These are phyloP conservation scores for Tetrastigma voinierianum DNA, from an alignment of 164 flowering plant genomes.

Conservation along the genomic window DNA sequence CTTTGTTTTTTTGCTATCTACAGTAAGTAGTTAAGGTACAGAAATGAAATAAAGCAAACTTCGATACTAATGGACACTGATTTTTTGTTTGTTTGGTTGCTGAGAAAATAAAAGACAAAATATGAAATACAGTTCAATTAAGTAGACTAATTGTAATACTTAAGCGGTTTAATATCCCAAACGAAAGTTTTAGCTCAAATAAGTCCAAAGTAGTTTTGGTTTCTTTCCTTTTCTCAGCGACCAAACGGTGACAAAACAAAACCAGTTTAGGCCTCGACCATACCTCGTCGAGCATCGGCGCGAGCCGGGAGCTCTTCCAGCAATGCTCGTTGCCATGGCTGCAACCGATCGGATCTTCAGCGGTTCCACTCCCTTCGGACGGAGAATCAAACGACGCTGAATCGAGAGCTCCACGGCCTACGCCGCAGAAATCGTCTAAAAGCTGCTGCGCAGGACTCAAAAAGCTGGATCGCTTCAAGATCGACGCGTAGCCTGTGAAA, in stretches of 20 bases:
- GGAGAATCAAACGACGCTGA: background rate
- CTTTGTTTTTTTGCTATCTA: too few species aligned
- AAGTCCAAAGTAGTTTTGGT: background rate
- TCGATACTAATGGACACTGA: too few species aligned
- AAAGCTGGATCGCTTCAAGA: slow-evolving; percentile 22
- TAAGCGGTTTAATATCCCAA: too few species aligned
- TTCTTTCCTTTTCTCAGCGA: background rate
- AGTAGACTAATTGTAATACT: too few species aligned
- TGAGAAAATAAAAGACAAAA: too few species aligned
- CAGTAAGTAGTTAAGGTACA: too few species aligned
- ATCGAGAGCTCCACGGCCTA: background rate
- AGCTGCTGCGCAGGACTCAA: slow-evolving; percentile 28
- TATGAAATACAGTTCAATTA: too few species aligned
- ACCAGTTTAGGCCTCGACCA: background rate
- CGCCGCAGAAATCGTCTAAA: slow-evolving; percentile 23
- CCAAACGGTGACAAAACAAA: slow-evolving; percentile 1
- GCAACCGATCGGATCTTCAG: background rate
- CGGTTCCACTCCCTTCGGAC: background rate
- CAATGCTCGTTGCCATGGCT: background rate
- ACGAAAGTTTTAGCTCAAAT: too few species aligned
- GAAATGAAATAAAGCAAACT: too few species aligned
- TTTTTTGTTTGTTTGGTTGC: too few species aligned
- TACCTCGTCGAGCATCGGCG: slow-evolving; percentile 29
- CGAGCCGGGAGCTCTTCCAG: slow-evolving; percentile 16
- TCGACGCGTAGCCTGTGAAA: slow-evolving; percentile 29